These are phyloP conservation scores for Fremontodendron californicum DNA, from an alignment of 345 rosid species.

Conservation along the genomic window DNA sequence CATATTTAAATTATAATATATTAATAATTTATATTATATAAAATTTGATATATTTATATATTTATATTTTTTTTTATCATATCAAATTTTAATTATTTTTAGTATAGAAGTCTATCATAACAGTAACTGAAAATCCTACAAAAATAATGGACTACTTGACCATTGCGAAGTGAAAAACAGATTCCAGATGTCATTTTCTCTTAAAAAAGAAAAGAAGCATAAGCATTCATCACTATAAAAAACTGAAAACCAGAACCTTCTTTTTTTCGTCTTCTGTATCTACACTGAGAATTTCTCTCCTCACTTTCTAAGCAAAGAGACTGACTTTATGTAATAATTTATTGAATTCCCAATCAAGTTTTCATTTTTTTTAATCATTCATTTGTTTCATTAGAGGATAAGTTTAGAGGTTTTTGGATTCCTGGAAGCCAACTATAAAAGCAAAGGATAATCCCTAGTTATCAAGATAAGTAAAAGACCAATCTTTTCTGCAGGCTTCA, in stretches of 20 bases:
- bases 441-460: neutral
- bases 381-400: neutral
- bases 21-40: too few species aligned
- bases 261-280: neutral
- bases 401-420: neutral
- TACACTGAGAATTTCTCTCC: neutral
- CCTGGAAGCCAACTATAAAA: neutral
- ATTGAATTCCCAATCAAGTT: slow-evolving; percentile 3
- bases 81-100: too few species aligned
- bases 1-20: too few species aligned
- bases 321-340: neutral
- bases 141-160: neutral
- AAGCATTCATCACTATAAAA: neutral
- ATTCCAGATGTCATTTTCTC: neutral
- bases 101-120: neutral
- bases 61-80: too few species aligned
- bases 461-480: neutral
- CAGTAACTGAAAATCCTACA: neutral
- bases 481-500: slow-evolving; percentile 3
- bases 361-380: neutral
- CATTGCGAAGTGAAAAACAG: neutral
- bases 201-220: neutral
- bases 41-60: too few species aligned
- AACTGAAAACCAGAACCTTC: neutral
- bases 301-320: neutral